Evolutionary conservation across 306 rosid genomes (phyloP).

Genomic region (Cicer pinnatifidum): DNA sequence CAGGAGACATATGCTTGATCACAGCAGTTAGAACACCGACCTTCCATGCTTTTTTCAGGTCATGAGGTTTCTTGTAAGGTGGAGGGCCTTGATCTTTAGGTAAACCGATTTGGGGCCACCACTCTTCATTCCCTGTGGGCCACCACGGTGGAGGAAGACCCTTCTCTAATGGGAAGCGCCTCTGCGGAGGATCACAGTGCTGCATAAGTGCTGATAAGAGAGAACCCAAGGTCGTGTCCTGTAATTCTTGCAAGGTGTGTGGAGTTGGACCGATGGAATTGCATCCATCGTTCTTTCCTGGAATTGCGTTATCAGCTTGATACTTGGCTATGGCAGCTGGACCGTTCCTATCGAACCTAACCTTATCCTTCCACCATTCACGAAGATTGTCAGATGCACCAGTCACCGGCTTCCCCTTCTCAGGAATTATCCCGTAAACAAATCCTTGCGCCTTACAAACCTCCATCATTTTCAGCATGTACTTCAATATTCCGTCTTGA

Average conservation of each 20-base stretch:
- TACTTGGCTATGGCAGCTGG: slow-evolving; percentile 88
- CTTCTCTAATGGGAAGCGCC: slow-evolving; percentile 82
- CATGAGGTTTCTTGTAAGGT: slow-evolving; percentile 95
- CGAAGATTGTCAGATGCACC: slow-evolving; percentile 93
- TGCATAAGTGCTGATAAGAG: slow-evolving; percentile 88
- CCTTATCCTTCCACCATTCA: slow-evolving; percentile 95
- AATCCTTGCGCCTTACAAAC: slow-evolving; percentile 91
- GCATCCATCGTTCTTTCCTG: slow-evolving; percentile 64
- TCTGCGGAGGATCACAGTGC: slow-evolving; percentile 92
- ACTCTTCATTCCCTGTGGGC: slow-evolving; percentile 80
- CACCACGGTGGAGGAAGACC: slow-evolving; percentile 93
- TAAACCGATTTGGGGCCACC: slow-evolving; percentile 85
- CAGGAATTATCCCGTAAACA: slow-evolving; percentile 87
- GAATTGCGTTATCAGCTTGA: slow-evolving; percentile 65
- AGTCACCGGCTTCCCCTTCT: slow-evolving; percentile 84
- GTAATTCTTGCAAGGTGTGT: slow-evolving; percentile 80
- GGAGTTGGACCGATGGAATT: slow-evolving; percentile 70
- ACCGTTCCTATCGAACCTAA: slow-evolving; percentile 84
- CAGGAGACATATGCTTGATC: slow-evolving; percentile 91
- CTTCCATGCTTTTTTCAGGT: slow-evolving; percentile 89
- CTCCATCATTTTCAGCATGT: slow-evolving; percentile 95
- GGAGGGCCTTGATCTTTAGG: slow-evolving; percentile 81
- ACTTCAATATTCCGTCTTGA: slow-evolving; percentile 83
- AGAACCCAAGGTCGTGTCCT: slow-evolving; percentile 85
- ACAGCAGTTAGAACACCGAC: slow-evolving; percentile 84